Base-by-base conservation (phyloP, 2,329 filamentous ascomycete genomes). In the Pseudopithomyces maydicus region DNA sequence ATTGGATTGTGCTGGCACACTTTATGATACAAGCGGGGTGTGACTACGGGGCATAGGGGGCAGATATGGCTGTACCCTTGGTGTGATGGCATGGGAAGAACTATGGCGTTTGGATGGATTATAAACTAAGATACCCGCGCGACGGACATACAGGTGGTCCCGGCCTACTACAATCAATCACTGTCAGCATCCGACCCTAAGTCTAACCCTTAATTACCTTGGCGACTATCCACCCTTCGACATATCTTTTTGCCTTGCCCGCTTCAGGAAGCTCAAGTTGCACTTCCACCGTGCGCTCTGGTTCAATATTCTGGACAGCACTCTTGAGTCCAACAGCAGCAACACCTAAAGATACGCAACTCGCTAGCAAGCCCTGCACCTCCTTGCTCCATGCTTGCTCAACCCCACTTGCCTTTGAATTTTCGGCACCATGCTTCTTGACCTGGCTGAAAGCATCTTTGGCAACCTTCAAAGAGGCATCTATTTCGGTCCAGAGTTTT, bases 201-300 rank as follows among this genome's bases (percentile, higher is more conserved):
- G 17, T 29, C 41, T 53, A 67, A 33, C 23, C 48, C 57, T 68
- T 70, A 14, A 62, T 46, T 39, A 82, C 62, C 62, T 74, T 78
- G 5, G 75, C 79, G n/a, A 82, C 76, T 26, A 78, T 66, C 80
- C 80, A 82, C 63, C 77, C 80, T 44, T 74, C 72, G 23, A 75
- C 70, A 71, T 78, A 80, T 63, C 79, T 72, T 63, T 76, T 74
- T 38, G 69, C 75, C 46, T 62, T 67, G 48, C 66, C 76, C 6
- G 68, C 64, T 52, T 67, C 63, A 2, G 77, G 75, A 32, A 81
- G 64, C 43, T 72, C 73, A 6, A 78, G 63, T 53, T 67, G 73
- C 3, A 78, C 23, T 1, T 58, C 59, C 42, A 74, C 5, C 7
- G 36, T 38, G 19, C 48, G 19, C 15, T 56, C 36, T 29, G 44